Evolutionary conservation across 805 yeast genomes (phyloP), one percentile per base, ranked within the genome.

Genomic region (Saturnispora diversa): DNA sequence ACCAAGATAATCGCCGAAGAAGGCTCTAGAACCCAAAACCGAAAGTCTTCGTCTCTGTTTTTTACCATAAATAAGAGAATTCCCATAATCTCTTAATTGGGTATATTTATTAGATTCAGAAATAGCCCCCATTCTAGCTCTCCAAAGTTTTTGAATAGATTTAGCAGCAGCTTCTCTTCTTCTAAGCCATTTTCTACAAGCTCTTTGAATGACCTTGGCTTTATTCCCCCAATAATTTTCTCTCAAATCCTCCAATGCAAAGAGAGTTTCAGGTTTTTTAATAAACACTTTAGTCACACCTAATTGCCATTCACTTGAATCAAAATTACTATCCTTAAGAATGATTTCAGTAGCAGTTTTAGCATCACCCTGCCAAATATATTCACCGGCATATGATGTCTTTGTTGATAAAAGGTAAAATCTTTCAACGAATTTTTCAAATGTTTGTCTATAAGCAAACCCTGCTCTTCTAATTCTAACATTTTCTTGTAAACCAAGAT

Each of bases 381-480:
- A 75, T 45, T 75, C 80, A 54, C 80, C 80, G 4, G 98, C 98
- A 62, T 92, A 92, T 5, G 97, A 92, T 25, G 97, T 88, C 50
- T 78, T 75, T 4, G 87, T 77, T 1, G 97, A 86, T 35, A 92
- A 66, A 39, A 92, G 64, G 59, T 86, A 90, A 59, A 92, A 92
- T 55, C 97, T 72, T 62, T 92, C 96, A 13, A 86, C 96, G 56
- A 92, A 92, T 60, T 88, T 88, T 44, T 92, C 97, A 62, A 87
- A 92, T 0, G 96, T 84, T 50, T 94, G 95, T 64, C 98, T 80
- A 56, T 88, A 92, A 1, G 98, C 98, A 62, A 92, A 92, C 35
- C 98, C 98, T 0, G 98, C 97, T 68, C 98, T 82, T 70, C 98
- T 78, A 50, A 92, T 92, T 48, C 97, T 76, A 37, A 92, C 97